Evolutionary conservation across 1,284 basidiomycete genomes (phyloP).

Genomic region (Apiotrichum brassicae): DNA sequence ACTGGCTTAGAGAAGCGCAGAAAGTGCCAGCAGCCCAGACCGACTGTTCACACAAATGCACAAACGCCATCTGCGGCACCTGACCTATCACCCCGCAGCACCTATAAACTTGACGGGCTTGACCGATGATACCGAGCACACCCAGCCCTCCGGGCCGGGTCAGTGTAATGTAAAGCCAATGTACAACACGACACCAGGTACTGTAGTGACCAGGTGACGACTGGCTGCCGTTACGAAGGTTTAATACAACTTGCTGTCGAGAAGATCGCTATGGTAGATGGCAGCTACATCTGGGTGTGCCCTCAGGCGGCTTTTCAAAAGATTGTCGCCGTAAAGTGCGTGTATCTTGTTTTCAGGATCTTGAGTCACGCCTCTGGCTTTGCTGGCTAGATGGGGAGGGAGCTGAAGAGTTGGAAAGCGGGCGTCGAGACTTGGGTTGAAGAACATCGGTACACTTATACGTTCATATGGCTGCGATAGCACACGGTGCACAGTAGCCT

Average conservation of each 20-base stretch:
- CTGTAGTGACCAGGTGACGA: no score
- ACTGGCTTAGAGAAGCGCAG: no score
- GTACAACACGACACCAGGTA: no score
- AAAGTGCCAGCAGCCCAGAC: no score
- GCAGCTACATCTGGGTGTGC: slow-evolving; percentile 16
- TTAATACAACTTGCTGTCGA: slow-evolving; percentile 1
- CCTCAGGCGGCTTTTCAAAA: slow-evolving; percentile 13
- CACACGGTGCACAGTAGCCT: slow-evolving; percentile 17
- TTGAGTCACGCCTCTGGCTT: not conserved
- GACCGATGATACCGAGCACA: no score
- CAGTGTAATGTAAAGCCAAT: no score
- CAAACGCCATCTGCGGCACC: no score
- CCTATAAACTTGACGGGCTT: no score
- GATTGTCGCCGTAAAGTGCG: slow-evolving; percentile 14
- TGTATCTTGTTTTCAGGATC: slow-evolving; percentile 9
- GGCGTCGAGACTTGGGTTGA: slow-evolving; percentile 16
- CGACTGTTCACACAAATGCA: no score
- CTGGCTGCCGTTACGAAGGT: no score
- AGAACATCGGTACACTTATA: slow-evolving; percentile 15
- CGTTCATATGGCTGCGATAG: slow-evolving; percentile 6
- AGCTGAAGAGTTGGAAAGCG: slow-evolving; percentile 7
- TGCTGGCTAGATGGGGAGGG: not conserved
- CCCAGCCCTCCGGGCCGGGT: no score
- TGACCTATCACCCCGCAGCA: no score
- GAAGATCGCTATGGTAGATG: slow-evolving; percentile 7